These are phyloP conservation scores for Penicillium fuscoglaucum DNA, from an alignment of 2,329 filamentous ascomycete genomes.

Conservation along the genomic window DNA sequence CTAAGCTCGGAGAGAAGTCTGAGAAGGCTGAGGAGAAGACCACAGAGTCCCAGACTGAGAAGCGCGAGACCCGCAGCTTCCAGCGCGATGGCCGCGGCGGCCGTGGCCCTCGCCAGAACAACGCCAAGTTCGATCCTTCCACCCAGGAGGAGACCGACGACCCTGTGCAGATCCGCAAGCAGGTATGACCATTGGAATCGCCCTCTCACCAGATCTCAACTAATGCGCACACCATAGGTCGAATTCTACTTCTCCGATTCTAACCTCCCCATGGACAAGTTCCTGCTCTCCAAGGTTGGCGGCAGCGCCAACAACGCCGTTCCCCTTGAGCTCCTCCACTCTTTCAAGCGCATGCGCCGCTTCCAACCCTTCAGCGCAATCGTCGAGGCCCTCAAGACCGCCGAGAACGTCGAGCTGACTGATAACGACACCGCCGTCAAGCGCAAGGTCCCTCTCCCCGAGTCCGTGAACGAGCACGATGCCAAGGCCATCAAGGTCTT, in stretches of 20 bases:
- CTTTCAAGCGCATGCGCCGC: slow-evolving; percentile 92
- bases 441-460: slow-evolving; percentile 70
- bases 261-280: slow-evolving; percentile 86
- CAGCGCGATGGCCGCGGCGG: slow-evolving; percentile 29
- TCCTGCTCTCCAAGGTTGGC: slow-evolving; percentile 74
- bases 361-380: slow-evolving; percentile 87
- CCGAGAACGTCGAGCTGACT: slow-evolving; percentile 68
- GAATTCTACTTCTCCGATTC: slow-evolving; percentile 96
- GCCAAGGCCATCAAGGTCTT: slow-evolving; percentile 55
- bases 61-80: slow-evolving; percentile 28
- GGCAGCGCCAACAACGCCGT: slow-evolving; percentile 75
- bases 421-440: slow-evolving; percentile 72
- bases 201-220: neutral
- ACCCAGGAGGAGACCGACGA: slow-evolving; percentile 70
- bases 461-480: slow-evolving; percentile 57
- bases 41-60: slow-evolving; percentile 15
- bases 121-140: slow-evolving; percentile 71
- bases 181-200: slow-evolving; percentile 55
- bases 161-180: slow-evolving; percentile 76
- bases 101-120: slow-evolving; percentile 46
- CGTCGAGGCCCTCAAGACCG: slow-evolving; percentile 78
- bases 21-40: slow-evolving; percentile 37
- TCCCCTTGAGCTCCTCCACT: slow-evolving; percentile 72
- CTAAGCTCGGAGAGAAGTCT: slow-evolving; percentile 40
- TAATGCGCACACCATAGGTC: slow-evolving; percentile 56